These are phyloP conservation scores for Thelonectria discophora DNA, from an alignment of 2,329 filamentous ascomycete species.

Conservation along the genomic window DNA sequence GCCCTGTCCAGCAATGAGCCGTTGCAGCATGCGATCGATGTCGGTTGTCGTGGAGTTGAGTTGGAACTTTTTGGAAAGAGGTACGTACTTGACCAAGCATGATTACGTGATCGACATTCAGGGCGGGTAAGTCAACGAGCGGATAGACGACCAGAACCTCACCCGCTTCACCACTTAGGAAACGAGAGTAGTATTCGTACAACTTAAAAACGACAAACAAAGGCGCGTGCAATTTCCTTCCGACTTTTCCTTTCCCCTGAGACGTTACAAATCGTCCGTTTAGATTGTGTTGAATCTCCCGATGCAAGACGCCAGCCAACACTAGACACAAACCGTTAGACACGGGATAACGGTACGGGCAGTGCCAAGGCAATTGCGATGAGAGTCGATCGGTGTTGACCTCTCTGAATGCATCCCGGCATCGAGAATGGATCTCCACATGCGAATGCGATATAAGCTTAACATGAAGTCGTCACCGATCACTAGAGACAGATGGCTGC, in stretches of 20 bases:
- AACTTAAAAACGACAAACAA: background rate
- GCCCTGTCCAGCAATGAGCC: slow-evolving; percentile 33
- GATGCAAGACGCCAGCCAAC: too few relatives aligned
- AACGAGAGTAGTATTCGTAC: background rate
- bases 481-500: background rate
- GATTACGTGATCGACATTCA: slow-evolving; percentile 30
- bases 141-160: background rate
- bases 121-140: background rate
- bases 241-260: too few relatives aligned
- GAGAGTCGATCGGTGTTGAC: too few relatives aligned
- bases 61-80: slow-evolving; percentile 4
- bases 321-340: too few relatives aligned
- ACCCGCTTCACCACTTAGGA: background rate
- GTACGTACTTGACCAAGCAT: slow-evolving; percentile 11
- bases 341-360: too few relatives aligned
- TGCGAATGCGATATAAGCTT: too few relatives aligned
- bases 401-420: too few relatives aligned
- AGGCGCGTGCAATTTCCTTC: background rate
- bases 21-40: slow-evolving; percentile 10
- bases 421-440: too few relatives aligned
- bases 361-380: too few relatives aligned
- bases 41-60: background rate
- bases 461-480: too few relatives aligned
- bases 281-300: too few relatives aligned
- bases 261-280: too few relatives aligned